Base-by-base conservation (phyloP, 768 basidiomycete genomes). In the Tulasnella sp. region DNA sequence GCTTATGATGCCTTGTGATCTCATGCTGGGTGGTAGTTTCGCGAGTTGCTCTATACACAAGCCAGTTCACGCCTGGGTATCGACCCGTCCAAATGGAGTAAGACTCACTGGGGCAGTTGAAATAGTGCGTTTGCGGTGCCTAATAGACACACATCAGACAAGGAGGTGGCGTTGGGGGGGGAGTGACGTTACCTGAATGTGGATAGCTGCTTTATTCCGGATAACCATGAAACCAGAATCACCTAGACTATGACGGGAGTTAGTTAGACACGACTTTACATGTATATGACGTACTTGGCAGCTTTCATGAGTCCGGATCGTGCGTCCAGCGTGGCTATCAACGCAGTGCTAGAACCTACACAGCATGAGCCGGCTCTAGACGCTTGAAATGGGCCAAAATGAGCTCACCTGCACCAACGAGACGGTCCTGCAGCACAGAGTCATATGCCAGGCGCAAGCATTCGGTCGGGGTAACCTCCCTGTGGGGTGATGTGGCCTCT, bases 301-400 rank as follows among this genome's bases (percentile, higher is more conserved):
- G 59, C 49, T 12, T 46, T 21, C 48, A 61, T 41, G n/a, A 59
- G 19, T 15, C 60, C 60, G 14, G 59, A 50, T 8, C 34, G 43
- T 32, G 60, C 45, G 32, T 61, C 48, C 15, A 61, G 34, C 6
- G 43, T 37, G 15, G 55, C 66, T 60, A 90, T 68, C 63, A 84
- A 86, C 32, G 85, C 86, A 0, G 88, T 91, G 66, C 88, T 90
- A 9, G 88, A 88, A 55, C 87, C 87, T 90, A 37, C 14, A 74
- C 72, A 36, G 45, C 45, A 42, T 6, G 9, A 43, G 17, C 19
- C 14, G 17, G 45, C 14, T 8, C 12, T 31, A 3, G 11, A 12
- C 36, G 9, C 9, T 9, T 3, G 6, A 11, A 5, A 2, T 23
- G 29, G 17, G n/a, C 27, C 14, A 4, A 48, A n/a, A 29, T 42